These are phyloP conservation scores for Penicillium malachiteum DNA, from an alignment of 495 filamentous ascomycete species.

Conservation along the genomic window DNA sequence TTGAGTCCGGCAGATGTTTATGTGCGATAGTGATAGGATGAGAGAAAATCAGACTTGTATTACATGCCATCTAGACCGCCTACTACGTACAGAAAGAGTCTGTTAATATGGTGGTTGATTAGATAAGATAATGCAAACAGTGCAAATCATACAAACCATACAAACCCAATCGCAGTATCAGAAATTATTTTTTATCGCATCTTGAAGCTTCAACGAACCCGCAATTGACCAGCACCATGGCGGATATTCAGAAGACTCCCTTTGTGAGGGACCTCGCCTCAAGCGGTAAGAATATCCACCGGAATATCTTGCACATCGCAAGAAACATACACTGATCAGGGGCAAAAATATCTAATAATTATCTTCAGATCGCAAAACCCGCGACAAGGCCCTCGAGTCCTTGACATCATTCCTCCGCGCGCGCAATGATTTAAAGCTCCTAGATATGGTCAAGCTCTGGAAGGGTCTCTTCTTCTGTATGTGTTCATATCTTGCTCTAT, in stretches of 20 bases:
- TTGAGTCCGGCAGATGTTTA: too few species aligned
- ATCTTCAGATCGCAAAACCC: constrained; percentile 68
- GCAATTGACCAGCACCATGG: constrained; percentile 33
- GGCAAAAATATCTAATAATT: neutral
- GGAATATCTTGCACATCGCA: neutral
- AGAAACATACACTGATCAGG: neutral
- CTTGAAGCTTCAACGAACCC: constrained; percentile 4
- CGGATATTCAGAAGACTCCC: constrained; percentile 58
- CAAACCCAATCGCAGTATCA: constrained; percentile 8
- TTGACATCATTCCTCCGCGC: constrained; percentile 75
- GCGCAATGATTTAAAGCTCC: constrained; percentile 60
- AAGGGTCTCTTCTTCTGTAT: constrained; percentile 93
- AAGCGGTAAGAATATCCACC: constrained; percentile 55
- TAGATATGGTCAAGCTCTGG: constrained; percentile 91
- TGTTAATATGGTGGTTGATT: too few species aligned
- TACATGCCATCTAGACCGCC: too few species aligned
- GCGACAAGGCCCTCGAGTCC: constrained; percentile 76
- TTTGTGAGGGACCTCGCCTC: constrained; percentile 76
- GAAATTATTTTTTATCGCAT: constrained; percentile 39
- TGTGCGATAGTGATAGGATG: too few species aligned
- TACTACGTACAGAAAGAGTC: too few species aligned
- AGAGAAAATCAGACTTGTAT: too few species aligned
- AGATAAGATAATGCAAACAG: too few species aligned
- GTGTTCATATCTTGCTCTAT: constrained; percentile 3
- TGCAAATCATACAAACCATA: neutral